These are phyloP conservation scores for Pilaira anomala DNA, from an alignment of 192 early-diverging fungal species.

Conservation along the genomic window DNA sequence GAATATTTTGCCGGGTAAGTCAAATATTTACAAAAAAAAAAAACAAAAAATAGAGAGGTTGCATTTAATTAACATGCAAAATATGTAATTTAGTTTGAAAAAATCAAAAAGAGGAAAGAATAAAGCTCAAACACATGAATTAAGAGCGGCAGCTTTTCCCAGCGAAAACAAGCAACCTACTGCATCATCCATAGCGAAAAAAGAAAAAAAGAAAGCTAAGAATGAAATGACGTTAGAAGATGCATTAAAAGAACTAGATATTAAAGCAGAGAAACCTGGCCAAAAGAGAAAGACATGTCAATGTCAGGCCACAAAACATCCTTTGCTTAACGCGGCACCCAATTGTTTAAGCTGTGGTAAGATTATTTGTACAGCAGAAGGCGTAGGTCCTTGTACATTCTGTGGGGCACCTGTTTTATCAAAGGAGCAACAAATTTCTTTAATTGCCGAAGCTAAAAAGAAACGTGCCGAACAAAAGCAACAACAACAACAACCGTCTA, in stretches of 20 bases:
- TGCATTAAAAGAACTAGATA: constrained; percentile 50
- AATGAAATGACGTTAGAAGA: constrained; percentile 44
- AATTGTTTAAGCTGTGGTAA: constrained; percentile 60
- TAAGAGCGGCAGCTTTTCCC: not conserved
- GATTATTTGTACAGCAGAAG: constrained; percentile 56
- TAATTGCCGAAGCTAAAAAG: constrained; percentile 49
- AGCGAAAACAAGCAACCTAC: not conserved
- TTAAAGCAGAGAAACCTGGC: constrained; percentile 33
- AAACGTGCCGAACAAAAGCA: constrained; percentile 40
- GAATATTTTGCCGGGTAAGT: constrained; percentile 8
- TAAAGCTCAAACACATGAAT: not conserved
- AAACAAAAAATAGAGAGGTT: not conserved
- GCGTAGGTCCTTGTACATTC: constrained; percentile 53
- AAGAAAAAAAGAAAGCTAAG: constrained; percentile 38
- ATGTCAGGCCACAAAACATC: constrained; percentile 55
- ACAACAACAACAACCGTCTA: constrained; percentile 29
- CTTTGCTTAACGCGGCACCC: constrained; percentile 48
- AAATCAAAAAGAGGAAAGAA: constrained; percentile 12
- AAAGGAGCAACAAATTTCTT: constrained; percentile 47
- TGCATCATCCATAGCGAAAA: constrained; percentile 15
- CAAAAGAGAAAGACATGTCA: constrained; percentile 46
- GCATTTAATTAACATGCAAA: not conserved
- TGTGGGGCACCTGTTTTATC: constrained; percentile 52
- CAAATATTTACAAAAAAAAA: not conserved
- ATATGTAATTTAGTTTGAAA: not conserved